Conservation (phyloP, 768 basidiomycete genomes). For the Mycena vulgaris region DNA sequence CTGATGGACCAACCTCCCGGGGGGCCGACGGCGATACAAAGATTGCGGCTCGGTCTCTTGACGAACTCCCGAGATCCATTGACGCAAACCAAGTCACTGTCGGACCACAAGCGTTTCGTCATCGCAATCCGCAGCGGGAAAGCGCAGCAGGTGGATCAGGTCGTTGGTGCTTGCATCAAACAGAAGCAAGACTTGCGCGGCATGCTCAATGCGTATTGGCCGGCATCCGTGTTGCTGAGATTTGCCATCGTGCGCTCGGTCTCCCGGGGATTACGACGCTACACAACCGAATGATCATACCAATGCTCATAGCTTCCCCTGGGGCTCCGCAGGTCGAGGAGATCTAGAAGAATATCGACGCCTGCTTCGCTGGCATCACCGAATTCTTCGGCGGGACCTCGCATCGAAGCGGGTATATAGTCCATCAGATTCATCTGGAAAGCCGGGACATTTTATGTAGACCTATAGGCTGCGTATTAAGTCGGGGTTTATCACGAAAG, state of each 20-base stretch:
- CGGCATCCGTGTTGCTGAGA: constrained; percentile 40
- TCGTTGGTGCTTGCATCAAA: background rate
- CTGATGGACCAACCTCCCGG: background rate
- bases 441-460: no score
- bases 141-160: background rate
- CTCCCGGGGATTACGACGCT: constrained; percentile 39
- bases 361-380: constrained; percentile 32
- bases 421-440: no score
- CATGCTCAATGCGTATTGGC: constrained; percentile 32
- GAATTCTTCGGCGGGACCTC: no score
- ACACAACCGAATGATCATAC: constrained; percentile 30
- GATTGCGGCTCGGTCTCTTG: background rate
- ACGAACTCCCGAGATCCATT: constrained; percentile 1
- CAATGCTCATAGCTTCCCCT: constrained; percentile 35
- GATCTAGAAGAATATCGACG: constrained; percentile 35
- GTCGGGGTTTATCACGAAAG: no score
- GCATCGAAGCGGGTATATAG: constrained; percentile 35
- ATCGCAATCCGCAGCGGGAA: constrained; percentile 20
- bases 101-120: constrained; percentile 9
- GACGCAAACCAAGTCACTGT: background rate
- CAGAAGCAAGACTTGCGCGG: constrained; percentile 26
- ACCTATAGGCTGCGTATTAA: no score
- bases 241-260: constrained; percentile 40
- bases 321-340: constrained; percentile 30
- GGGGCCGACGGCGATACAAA: background rate